Evolutionary conservation across 306 rosid species (phyloP).

Genomic region (Acacia acuminata): DNA sequence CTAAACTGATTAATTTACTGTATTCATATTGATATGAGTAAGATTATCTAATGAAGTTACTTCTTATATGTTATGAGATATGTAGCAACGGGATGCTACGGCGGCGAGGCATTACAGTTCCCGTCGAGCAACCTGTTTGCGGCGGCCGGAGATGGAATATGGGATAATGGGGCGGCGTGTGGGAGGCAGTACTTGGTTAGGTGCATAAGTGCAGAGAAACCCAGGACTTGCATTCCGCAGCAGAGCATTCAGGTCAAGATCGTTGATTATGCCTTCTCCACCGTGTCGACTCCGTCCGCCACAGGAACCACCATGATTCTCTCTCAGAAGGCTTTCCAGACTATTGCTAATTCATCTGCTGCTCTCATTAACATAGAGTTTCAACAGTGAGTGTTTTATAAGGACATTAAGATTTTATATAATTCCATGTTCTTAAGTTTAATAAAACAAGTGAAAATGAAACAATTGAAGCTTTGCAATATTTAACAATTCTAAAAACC

Average conservation of each 20-base stretch:
- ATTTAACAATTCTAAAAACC: not conserved
- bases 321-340: conserved; percentile 56
- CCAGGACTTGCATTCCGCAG: conserved; percentile 51
- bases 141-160: conserved; percentile 78
- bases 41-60: not conserved
- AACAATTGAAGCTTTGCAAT: not conserved
- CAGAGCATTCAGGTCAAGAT: conserved; percentile 65
- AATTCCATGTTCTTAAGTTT: not conserved
- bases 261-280: conserved; percentile 36
- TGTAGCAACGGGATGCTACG: conserved; percentile 72
- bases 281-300: conserved; percentile 29
- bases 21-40: not conserved
- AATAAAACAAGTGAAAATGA: not conserved
- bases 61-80: not conserved
- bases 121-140: conserved; percentile 76
- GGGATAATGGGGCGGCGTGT: conserved; percentile 93
- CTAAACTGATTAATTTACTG: not conserved
- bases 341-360: conserved; percentile 52
- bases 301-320: conserved; percentile 49
- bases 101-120: conserved; percentile 52
- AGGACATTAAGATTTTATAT: not conserved
- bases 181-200: conserved; percentile 81
- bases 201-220: conserved; percentile 67
- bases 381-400: conserved; percentile 49
- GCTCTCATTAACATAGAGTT: conserved; percentile 57